Evolutionary conservation across 2,329 filamentous ascomycete species (phyloP).

Genomic region (Aureobasidium sp.): DNA sequence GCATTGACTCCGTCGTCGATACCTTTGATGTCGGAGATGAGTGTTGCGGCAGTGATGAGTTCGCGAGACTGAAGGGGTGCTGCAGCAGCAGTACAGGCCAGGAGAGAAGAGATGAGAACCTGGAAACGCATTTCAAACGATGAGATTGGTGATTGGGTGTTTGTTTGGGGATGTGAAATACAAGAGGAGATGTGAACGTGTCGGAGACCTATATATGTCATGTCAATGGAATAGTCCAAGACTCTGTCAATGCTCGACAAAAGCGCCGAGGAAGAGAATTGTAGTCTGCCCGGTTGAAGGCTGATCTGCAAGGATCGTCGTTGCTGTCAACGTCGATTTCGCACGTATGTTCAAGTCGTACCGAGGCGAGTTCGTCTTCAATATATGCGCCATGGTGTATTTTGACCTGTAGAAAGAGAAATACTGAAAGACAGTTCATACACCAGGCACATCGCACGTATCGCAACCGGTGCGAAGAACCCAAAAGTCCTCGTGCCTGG

Average conservation of each 20-base stretch:
- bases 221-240: neutral
- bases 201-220: neutral
- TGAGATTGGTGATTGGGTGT: neutral
- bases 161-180: too few species aligned
- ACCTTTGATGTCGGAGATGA: constrained; percentile 27
- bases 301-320: constrained; percentile 1
- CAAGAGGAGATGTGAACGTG: too few species aligned
- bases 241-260: neutral
- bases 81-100: neutral
- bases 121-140: neutral
- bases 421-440: too few species aligned
- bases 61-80: constrained; percentile 16
- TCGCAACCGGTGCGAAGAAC: neutral
- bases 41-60: constrained; percentile 26
- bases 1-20: constrained; percentile 27
- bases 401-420: neutral
- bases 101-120: constrained; percentile 1
- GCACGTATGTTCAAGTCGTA: neutral
- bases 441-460: neutral
- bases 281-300: neutral
- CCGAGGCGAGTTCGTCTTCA: neutral
- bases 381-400: neutral
- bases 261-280: neutral
- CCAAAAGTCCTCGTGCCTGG: neutral
- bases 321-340: neutral